Evolutionary conservation across 345 rosid genomes (phyloP), one percentile per base, ranked within the genome.

Genomic region (Eutrema heterophyllum): DNA sequence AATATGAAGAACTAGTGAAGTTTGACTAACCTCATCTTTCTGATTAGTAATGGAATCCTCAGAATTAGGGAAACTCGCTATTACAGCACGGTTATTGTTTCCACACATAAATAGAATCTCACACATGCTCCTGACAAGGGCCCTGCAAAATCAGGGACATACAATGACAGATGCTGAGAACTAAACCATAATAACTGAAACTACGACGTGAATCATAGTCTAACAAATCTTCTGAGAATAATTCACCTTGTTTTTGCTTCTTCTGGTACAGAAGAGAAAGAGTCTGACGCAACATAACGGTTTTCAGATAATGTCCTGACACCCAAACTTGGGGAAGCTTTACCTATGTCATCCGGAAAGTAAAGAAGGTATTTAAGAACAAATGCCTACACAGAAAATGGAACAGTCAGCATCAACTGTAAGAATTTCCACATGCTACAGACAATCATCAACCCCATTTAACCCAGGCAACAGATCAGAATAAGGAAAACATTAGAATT

Each of bases 51-150:
- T 75, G 16, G 79, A 70, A 48, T 78, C 84, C 74, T 79, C 86
- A 73, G 39, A 52, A 30, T 66, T 77, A 54, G 66, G 10, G 67
- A 90, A 73, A 74, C 81, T 85, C 24, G 91, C 96, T 71, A 95
- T 79, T 35, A 84, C 89, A 13, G 88, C 96, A 40, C 87, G 83
- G 72, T 81, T 83, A 73, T 85, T 81, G 78, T 77, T 87, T 79
- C 99, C 99, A 78, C 99, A 92, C 45, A 75, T 67, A 67, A 95
- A 90, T 71, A 95, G 84, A 78, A 95, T 92, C 87, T 95, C 99
- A 67, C 86, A 80, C 98, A 92, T 92, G 80, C 99, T 92, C 70
- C 82, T 86, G 52, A 92, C 91, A 63, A 95, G 83, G 52, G 97
- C 96, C 81, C 99, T 92, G 81, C 14, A 39, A 29, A 77, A 27